phyloP scores from a whole-genome alignment of 306 rosid species.

The Argentina anserina region DNA sequence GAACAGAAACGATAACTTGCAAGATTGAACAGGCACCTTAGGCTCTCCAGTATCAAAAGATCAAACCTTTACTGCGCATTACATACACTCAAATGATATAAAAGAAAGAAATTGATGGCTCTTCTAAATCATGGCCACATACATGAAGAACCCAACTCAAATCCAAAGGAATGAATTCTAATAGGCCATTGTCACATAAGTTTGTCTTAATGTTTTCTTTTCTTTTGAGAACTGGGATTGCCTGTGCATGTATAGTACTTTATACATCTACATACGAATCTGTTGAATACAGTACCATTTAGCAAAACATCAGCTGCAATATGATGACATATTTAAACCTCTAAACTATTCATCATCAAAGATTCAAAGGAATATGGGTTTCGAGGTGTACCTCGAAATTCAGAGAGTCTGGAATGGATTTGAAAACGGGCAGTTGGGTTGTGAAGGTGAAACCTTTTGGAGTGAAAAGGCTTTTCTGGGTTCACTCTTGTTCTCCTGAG shows the following conservation, averaged over 20 bases:
- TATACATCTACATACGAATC: background rate
- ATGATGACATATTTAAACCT: background rate
- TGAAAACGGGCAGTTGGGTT: constrained; percentile 6
- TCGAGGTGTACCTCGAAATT: constrained; percentile 52
- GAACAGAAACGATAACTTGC: background rate
- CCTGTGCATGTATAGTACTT: background rate
- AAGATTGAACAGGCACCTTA: background rate
- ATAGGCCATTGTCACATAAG: background rate
- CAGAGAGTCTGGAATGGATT: constrained; percentile 38
- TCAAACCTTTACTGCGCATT: background rate
- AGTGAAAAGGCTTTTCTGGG: constrained; percentile 10
- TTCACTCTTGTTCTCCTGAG: background rate
- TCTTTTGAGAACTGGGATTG: background rate
- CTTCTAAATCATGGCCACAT: background rate
- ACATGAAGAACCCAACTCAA: background rate
- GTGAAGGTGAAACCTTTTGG: constrained; percentile 21
- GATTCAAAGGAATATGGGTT: too few species aligned
- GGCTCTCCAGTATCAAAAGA: background rate
- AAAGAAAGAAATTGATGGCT: background rate
- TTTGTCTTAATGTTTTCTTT: background rate
- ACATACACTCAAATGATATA: background rate
- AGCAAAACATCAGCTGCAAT: too few species aligned
- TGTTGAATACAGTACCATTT: background rate
- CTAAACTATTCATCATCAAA: too few species aligned
- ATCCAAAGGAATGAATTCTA: background rate